A percentile compares a stretch with the other conserved stretches of the same genome.
phyloP scores from a whole-genome alignment of 2,329 filamentous ascomycete species.

The Cercospora beticola region DNA sequence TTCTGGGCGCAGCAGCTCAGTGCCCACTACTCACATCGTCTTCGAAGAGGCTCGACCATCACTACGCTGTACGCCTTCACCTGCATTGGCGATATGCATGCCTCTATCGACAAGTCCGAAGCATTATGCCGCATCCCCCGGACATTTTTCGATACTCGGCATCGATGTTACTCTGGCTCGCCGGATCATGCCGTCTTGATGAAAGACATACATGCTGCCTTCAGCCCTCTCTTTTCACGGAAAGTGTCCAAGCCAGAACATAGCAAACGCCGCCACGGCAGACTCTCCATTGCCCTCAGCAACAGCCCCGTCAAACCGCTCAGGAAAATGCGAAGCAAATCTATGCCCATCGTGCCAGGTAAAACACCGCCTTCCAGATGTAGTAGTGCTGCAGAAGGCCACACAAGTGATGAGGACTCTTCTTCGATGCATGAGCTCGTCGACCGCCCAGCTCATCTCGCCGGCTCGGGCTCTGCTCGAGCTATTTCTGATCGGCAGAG shows the following conservation, averaged over 20 bases:
- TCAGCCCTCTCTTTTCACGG: constrained; percentile 41
- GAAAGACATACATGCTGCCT: constrained; percentile 49
- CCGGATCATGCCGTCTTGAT: constrained; percentile 48
- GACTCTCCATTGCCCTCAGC: constrained; percentile 15
- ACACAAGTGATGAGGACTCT: constrained; percentile 22
- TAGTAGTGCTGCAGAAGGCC: constrained; percentile 13
- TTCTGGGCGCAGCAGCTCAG: constrained; percentile 46
- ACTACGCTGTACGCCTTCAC: constrained; percentile 49
- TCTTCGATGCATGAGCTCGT: constrained; percentile 31
- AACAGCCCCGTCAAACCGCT: constrained; percentile 13
- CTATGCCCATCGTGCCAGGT: background rate
- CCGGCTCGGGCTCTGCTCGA: constrained; percentile 20
- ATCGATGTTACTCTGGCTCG: constrained; percentile 46
- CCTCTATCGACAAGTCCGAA: constrained; percentile 30
- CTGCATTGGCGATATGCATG: constrained; percentile 36
- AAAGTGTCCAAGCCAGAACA: constrained; percentile 20
- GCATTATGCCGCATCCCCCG: constrained; percentile 41
- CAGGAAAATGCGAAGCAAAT: constrained; percentile 6
- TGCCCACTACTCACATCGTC: constrained; percentile 34
- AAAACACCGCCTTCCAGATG: constrained; percentile 13
- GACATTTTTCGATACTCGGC: constrained; percentile 47
- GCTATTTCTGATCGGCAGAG: background rate
- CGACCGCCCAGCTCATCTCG: constrained; percentile 28
- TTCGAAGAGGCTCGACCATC: constrained; percentile 29
- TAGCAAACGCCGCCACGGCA: constrained; percentile 10